These are phyloP conservation scores for Leptographium lundbergii DNA, from an alignment of 2,329 filamentous ascomycete species.

Conservation along the genomic window DNA sequence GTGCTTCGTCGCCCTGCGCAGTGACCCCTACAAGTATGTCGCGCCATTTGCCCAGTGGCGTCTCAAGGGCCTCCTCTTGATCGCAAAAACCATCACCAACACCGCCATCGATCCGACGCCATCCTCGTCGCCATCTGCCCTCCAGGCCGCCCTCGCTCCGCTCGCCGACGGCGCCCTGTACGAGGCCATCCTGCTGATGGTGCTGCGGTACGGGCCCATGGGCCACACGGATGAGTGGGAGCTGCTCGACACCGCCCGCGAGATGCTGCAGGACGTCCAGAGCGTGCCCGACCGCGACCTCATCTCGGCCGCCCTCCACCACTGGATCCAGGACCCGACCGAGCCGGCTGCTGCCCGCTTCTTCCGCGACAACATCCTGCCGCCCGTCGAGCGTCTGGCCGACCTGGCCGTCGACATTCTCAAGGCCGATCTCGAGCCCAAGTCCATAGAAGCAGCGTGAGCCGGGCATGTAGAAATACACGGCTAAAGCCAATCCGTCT, in stretches of 20 bases:
- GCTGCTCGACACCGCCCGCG: conserved; percentile 28
- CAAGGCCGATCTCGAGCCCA: conserved; percentile 22
- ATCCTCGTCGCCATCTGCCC: conserved; percentile 11
- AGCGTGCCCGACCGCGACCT: conserved; percentile 30
- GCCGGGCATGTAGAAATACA: neutral
- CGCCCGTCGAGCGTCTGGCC: conserved; percentile 34
- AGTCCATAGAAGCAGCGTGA: neutral
- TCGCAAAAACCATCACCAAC: conserved; percentile 39
- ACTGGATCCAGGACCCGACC: conserved; percentile 29
- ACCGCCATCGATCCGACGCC: conserved; percentile 24
- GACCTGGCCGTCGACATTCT: conserved; percentile 31
- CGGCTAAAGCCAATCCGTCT: neutral
- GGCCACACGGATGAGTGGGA: conserved; percentile 34
- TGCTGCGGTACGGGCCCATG: conserved; percentile 26
- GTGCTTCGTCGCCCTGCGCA: conserved; percentile 32
- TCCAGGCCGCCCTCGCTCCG: conserved; percentile 21
- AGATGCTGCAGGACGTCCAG: conserved; percentile 36
- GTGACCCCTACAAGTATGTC: conserved; percentile 36
- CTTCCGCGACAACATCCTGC: conserved; percentile 35
- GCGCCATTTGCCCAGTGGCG: conserved; percentile 37
- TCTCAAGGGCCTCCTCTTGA: conserved; percentile 35
- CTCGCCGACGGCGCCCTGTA: conserved; percentile 41
- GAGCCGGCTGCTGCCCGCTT: conserved; percentile 29
- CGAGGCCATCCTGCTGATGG: conserved; percentile 38
- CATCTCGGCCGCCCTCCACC: conserved; percentile 29